Conservation (phyloP, 2,329 filamentous ascomycete species). For the Monosporascus sp. region DNA sequence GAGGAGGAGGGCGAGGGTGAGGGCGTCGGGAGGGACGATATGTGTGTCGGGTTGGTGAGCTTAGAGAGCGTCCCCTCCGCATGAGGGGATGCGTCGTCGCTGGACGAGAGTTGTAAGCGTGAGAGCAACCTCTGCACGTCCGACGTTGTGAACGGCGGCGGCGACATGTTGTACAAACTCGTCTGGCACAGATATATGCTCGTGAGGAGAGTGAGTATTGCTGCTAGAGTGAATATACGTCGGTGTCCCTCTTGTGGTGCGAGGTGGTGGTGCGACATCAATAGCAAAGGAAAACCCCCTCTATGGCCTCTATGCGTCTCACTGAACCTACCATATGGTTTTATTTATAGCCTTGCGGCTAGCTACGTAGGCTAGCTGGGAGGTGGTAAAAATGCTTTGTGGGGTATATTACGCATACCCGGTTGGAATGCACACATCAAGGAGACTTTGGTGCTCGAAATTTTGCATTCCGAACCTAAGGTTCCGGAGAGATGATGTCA, state of each 20-base stretch:
- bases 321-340: too few relatives aligned
- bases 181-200: background rate
- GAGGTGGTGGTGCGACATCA: background rate
- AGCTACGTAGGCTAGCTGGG: too few relatives aligned
- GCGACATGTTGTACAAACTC: background rate
- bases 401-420: too few relatives aligned
- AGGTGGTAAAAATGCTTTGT: too few relatives aligned
- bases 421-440: too few relatives aligned
- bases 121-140: background rate
- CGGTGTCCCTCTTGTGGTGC: background rate
- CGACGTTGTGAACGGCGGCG: background rate
- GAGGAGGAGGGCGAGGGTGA: conserved; percentile 7
- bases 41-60: background rate
- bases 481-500: too few relatives aligned
- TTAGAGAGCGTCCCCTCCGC: background rate
- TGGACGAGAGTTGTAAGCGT: background rate
- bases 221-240: background rate
- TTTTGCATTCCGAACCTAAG: too few relatives aligned
- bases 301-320: too few relatives aligned
- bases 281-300: background rate
- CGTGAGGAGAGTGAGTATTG: background rate
- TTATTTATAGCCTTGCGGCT: too few relatives aligned
- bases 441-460: too few relatives aligned
- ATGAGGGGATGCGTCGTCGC: background rate
- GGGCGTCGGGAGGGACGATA: background rate